These are phyloP conservation scores for Annulohypoxylon truncatum DNA, from an alignment of 2,329 filamentous ascomycete genomes.

Conservation along the genomic window DNA sequence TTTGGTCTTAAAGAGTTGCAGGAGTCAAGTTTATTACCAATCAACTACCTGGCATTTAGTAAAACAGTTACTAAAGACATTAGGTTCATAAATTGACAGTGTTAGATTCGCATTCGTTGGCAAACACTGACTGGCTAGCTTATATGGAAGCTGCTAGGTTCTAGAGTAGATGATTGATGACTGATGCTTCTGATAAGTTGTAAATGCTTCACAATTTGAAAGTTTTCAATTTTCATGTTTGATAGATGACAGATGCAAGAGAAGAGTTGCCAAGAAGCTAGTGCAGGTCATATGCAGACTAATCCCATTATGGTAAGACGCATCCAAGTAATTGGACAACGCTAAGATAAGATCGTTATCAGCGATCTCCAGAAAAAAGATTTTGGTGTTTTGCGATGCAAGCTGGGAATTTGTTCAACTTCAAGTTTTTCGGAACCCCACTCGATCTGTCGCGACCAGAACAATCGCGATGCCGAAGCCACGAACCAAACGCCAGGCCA, in stretches of 20 bases:
- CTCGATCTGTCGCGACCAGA: background rate
- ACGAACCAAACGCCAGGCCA: constrained; percentile 50
- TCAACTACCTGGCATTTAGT: too few relatives aligned
- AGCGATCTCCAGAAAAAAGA: constrained; percentile 30
- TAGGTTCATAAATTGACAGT: too few relatives aligned
- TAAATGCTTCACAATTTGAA: background rate
- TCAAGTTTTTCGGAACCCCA: background rate
- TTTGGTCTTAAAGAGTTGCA: background rate
- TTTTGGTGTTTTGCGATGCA: constrained; percentile 22
- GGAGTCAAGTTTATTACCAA: too few relatives aligned
- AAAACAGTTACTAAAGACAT: too few relatives aligned
- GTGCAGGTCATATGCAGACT: background rate
- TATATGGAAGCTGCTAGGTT: too few relatives aligned
- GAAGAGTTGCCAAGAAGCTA: background rate
- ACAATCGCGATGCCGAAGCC: constrained; percentile 49
- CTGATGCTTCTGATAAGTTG: background rate
- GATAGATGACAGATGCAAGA: background rate
- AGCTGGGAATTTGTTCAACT: background rate
- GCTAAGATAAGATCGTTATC: constrained; percentile 27
- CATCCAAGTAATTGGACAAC: background rate
- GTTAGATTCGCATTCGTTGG: too few relatives aligned
- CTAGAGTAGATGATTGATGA: background rate
- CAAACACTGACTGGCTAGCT: too few relatives aligned
- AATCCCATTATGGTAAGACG: background rate
- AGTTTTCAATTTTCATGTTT: too few relatives aligned